Conservation (phyloP, 768 basidiomycete species). For the Hysterangium stoloniferum region DNA sequence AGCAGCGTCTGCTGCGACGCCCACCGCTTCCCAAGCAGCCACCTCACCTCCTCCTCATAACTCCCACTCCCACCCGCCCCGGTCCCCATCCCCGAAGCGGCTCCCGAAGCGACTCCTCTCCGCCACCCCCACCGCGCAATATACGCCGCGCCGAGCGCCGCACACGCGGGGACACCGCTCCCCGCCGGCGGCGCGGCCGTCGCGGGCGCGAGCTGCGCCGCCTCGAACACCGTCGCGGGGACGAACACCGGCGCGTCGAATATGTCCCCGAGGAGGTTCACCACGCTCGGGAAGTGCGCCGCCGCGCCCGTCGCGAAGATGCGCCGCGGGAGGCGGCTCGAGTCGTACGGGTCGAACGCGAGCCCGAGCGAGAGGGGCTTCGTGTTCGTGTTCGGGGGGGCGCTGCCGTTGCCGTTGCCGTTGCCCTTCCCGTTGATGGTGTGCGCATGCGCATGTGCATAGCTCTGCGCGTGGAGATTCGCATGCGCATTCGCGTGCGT, state of each 20-base stretch:
- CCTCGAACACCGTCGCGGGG: slow-evolving; percentile 67
- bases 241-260: slow-evolving; percentile 79
- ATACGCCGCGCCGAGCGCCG: slow-evolving; percentile 68
- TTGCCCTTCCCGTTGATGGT: too few relatives aligned
- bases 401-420: slow-evolving; percentile 20
- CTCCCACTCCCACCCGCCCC: slow-evolving; percentile 43
- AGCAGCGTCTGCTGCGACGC: slow-evolving; percentile 55
- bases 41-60: slow-evolving; percentile 74
- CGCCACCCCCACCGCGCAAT: slow-evolving; percentile 85
- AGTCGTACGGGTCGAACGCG: slow-evolving; percentile 75
- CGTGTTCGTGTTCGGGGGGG: slow-evolving; percentile 17
- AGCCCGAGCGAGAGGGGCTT: slow-evolving; percentile 41
- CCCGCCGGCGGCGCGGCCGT: slow-evolving; percentile 21
- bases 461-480: neutral
- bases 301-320: slow-evolving; percentile 72
- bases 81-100: slow-evolving; percentile 22
- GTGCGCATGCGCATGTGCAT: too few relatives aligned
- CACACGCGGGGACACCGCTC: slow-evolving; percentile 71
- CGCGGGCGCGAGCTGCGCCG: slow-evolving; percentile 47
- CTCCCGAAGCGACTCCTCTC: slow-evolving; percentile 33
- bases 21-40: slow-evolving; percentile 71
- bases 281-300: slow-evolving; percentile 75
- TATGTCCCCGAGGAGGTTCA: slow-evolving; percentile 72
- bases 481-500: neutral
- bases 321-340: slow-evolving; percentile 52